phyloP scores from a whole-genome alignment of 306 rosid genomes.

The Cicer bijugum region DNA sequence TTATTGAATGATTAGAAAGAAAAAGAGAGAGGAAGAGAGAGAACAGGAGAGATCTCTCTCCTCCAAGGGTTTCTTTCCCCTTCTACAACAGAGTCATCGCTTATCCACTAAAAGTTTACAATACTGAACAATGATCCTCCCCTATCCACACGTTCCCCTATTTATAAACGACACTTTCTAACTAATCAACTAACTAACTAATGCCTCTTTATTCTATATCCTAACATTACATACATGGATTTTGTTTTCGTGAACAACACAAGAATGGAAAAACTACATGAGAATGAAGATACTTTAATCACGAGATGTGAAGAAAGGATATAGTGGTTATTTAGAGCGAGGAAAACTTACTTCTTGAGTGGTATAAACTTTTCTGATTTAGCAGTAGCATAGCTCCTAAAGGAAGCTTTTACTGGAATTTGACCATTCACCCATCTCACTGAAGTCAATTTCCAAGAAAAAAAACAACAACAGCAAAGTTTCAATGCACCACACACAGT shows the following conservation, averaged over 20 bases:
- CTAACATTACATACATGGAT: no score
- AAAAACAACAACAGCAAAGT: slow-evolving; percentile 31
- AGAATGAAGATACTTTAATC: not conserved
- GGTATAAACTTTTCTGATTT: slow-evolving; percentile 59
- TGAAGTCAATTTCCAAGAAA: slow-evolving; percentile 35
- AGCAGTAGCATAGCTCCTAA: slow-evolving; percentile 59
- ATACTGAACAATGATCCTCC: no score
- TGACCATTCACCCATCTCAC: slow-evolving; percentile 54
- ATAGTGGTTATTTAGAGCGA: not conserved
- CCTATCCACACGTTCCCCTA: no score
- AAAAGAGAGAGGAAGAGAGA: no score
- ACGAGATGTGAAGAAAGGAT: not conserved
- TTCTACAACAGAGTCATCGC: no score
- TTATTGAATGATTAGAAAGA: no score
- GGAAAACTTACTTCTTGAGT: slow-evolving; percentile 63
- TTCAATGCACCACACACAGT: slow-evolving; percentile 14
- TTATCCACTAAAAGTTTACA: no score
- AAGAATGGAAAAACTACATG: not conserved
- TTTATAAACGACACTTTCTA: no score
- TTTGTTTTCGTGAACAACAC: not conserved
- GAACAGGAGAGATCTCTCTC: no score
- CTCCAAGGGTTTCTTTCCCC: no score
- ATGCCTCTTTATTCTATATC: no score
- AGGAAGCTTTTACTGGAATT: slow-evolving; percentile 40
- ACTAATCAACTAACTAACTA: no score